Base-by-base conservation (phyloP, 2,329 filamentous ascomycete species). In the Ascochyta pisi region DNA sequence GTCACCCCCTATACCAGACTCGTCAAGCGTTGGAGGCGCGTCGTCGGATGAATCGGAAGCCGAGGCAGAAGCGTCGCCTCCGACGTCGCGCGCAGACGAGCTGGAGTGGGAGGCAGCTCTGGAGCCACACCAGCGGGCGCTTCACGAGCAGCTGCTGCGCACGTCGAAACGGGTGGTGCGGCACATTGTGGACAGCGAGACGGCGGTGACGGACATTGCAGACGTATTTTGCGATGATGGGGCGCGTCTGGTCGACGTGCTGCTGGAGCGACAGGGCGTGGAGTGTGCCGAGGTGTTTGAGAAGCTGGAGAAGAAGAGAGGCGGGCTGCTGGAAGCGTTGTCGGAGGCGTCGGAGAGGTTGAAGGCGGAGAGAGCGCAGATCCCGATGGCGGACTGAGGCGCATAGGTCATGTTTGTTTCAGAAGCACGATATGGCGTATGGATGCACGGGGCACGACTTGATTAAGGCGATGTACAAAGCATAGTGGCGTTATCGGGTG, bases 151-250 rank as follows among this genome's bases (percentile, higher is more conserved):
- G 33, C 63, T 81, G 23, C 65, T 76, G 22, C 69, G 70, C n/a
- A 70, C 77, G 3, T 76, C 76, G 3, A 67, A 82, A 70, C 71
- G 71, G 16, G 73, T 84, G 9, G 63, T 79, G 8, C 75, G 67
- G 1, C 76, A 82, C 51, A 73, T 85, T 16, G 71, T 81, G 8
- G 74, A 78, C n/a, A 76, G 78, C 40, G 81, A 82, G 61, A 73
- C 73, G 4, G 77, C 77, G 1, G 73, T 82, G 24, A 67, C 66
- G 4, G 73, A 79, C 26, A 77, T 82, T 24, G 63, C 82, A 4
- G 71, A 77, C 7, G 76, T 74, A 23, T 84, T 80, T 60, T 73
- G 70, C 33, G 66, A 73, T 27, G 78, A 80, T 45, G 80, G 78
- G 39, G 58, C 76, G 57, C 70, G 66, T n/a, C 61, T 83, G 19